Evolutionary conservation across 345 rosid species (phyloP), one percentile per base, ranked within the genome.

Genomic region (Laguncularia racemosa): DNA sequence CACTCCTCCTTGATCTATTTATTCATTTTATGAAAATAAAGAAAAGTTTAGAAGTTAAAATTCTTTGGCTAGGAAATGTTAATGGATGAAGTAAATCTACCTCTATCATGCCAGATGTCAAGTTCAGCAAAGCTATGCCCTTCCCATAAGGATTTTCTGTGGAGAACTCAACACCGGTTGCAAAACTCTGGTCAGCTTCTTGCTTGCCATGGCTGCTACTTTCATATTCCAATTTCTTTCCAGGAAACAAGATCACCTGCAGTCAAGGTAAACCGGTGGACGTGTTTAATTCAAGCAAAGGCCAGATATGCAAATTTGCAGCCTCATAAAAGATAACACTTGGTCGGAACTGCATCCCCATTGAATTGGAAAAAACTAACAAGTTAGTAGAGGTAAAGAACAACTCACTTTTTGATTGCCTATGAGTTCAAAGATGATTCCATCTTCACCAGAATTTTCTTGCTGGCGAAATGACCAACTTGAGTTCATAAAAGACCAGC

Each of bases 1-100:
- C 70, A 61, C 16, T 65, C 68, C 48, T 70, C 67, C 51, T 53
- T 71, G 44, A 61, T 51, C 67, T 53, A 59, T 23, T 16, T 48
- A 52, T 43, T 1, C 40, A 33, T 0, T 7, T 6, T 3, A 33
- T 0, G 7, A 33, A 33, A 33, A 33, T 0, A 33, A 33, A 33
- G 7, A 33, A 33, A 2, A 33, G 7, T 9, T 33, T 33, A 33
- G 40, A 33, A 33, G 14, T 33, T 17, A 49, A 56, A 40, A 20
- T 16, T 9, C 40, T 14, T 14, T 12, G 6, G 48, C 21, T 10
- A 43, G 4, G 38, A 16, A 0, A 51, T 47, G 28, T 1, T 23
- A 19, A 44, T n/a, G 14, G 19, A 3, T 20, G 14, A 40, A 28
- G 44, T 23, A 18, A 8, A 14, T 33, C 12, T 20, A 49, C 71